Evolutionary conservation across 2,329 filamentous ascomycete species (phyloP).

Genomic region (Geosmithia morbida): DNA sequence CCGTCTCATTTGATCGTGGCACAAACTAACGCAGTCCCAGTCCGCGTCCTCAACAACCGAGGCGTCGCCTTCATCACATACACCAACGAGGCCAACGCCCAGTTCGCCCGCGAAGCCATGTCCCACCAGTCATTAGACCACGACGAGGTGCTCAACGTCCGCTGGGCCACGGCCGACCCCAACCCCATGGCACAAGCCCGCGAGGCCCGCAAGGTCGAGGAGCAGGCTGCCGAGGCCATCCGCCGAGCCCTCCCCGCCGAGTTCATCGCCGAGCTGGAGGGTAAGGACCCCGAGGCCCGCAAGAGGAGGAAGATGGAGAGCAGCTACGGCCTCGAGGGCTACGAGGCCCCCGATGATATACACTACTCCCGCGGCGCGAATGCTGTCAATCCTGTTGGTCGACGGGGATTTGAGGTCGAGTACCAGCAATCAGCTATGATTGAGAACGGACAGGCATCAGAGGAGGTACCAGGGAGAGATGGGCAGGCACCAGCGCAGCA

Average conservation of each 20-base stretch:
- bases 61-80: constrained; percentile 96
- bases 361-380: constrained; percentile 75
- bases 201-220: constrained; percentile 77
- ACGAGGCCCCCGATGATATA: constrained; percentile 86
- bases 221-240: constrained; percentile 92
- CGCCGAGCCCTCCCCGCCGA: constrained; percentile 74
- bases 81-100: constrained; percentile 72
- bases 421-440: constrained; percentile 45
- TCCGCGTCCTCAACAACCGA: constrained; percentile 72
- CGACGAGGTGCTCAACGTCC: constrained; percentile 82
- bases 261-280: constrained; percentile 89
- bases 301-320: constrained; percentile 86
- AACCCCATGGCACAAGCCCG: constrained; percentile 91
- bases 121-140: constrained; percentile 86
- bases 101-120: constrained; percentile 94
- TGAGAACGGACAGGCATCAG: constrained; percentile 36
- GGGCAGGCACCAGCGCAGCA: constrained; percentile 12
- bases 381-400: constrained; percentile 43
- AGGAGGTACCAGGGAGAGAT: constrained; percentile 14
- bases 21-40: constrained; percentile 9
- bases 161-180: constrained; percentile 93
- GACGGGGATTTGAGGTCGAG: constrained; percentile 48
- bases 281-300: constrained; percentile 69
- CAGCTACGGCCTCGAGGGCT: constrained; percentile 76
- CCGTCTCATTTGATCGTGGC: neutral